Base-by-base conservation (phyloP, 768 basidiomycete species). In the Lactarius tabidus region DNA sequence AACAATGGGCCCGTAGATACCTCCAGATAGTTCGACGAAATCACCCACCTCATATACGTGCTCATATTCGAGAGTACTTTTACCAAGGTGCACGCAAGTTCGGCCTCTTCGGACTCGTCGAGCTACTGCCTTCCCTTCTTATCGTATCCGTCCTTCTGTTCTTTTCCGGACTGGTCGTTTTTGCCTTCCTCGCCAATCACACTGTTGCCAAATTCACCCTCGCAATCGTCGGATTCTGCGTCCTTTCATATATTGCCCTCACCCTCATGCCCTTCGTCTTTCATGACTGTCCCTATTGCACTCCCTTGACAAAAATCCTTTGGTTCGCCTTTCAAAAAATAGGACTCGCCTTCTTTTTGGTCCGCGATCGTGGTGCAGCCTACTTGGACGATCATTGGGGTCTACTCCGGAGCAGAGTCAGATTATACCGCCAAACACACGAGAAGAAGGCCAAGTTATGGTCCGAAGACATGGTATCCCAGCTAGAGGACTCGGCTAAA, bases 1-100 rank as follows among this genome's bases (percentile, higher is more conserved):
- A 60, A 57, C 64, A 62, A 48, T 66, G 56, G 65, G 39, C 56
- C 6, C 56, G 55, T n/a, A 57, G 26, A 2, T 66, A 66, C n/a
- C 29, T 66, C 28, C 39, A 56, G 18, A 28, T 41, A 33, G 33
- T 60, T 29, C 65, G 48, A 38, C 48, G 12, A 6, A 26, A 48
- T 6, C 9, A 48, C 23, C n/a, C 45, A 48, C 45, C 45, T 15
- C 45, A 48, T 15, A 5, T 48, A n/a, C 45, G 23, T 48, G 45
- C 43, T n/a, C 43, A 45, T 45, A 45, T 45, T 2, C n/a, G 10
- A n/a, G 43, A 45, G n/a, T 45, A 45, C 10, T 45, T 45, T 12
- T 45, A 20, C n/a, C 10, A 6, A 45, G n/a, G 43, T 4, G n/a
- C 43, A 23, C 23, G 45, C 45, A 48, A 14, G 45, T 48, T 48